Percentiles rank a stretch among this genome's conserved stretches.
phyloP scores from a whole-genome alignment of 352 stramenopile species.

The Phytophthora colocasiae region DNA sequence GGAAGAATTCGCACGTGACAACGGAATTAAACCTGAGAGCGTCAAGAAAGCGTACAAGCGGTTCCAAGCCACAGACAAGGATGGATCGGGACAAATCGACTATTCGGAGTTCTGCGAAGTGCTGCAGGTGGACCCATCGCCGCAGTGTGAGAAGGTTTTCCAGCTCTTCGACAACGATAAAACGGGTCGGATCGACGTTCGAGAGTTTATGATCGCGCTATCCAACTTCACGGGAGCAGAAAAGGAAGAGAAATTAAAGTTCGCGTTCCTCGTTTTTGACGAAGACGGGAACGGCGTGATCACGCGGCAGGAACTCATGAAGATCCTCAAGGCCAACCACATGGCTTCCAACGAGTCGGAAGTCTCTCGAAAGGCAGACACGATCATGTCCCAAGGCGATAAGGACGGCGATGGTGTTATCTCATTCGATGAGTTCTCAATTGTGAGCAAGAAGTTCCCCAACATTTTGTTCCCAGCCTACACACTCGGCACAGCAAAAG shows the following conservation, averaged over 20 bases:
- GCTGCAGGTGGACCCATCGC: constrained; percentile 92
- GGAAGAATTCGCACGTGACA: constrained; percentile 95
- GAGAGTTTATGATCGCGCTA: constrained; percentile 95
- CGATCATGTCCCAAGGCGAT: constrained; percentile 97
- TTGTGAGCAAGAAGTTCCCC: constrained; percentile 97
- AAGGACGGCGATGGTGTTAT: constrained; percentile 97
- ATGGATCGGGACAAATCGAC: constrained; percentile 95
- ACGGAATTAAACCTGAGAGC: constrained; percentile 96
- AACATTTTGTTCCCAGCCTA: constrained; percentile 95
- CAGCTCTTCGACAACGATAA: constrained; percentile 95
- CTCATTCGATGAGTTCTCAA: constrained; percentile 97
- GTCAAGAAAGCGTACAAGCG: constrained; percentile 97
- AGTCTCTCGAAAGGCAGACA: constrained; percentile 95
- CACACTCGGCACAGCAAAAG: constrained; percentile 70
- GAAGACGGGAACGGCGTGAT: constrained; percentile 96
- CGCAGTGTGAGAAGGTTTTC: constrained; percentile 94
- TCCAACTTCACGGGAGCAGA: constrained; percentile 94
- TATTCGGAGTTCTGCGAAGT: constrained; percentile 98
- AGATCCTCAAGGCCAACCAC: constrained; percentile 97
- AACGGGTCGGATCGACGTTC: constrained; percentile 92
- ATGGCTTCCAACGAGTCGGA: constrained; percentile 93
- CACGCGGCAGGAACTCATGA: constrained; percentile 94
- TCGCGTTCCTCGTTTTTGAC: constrained; percentile 96
- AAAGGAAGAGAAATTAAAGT: constrained; percentile 98
- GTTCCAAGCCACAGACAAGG: constrained; percentile 95